These are phyloP conservation scores for Suhomyces faveliae DNA, from an alignment of 805 yeast genomes.

Conservation along the genomic window DNA sequence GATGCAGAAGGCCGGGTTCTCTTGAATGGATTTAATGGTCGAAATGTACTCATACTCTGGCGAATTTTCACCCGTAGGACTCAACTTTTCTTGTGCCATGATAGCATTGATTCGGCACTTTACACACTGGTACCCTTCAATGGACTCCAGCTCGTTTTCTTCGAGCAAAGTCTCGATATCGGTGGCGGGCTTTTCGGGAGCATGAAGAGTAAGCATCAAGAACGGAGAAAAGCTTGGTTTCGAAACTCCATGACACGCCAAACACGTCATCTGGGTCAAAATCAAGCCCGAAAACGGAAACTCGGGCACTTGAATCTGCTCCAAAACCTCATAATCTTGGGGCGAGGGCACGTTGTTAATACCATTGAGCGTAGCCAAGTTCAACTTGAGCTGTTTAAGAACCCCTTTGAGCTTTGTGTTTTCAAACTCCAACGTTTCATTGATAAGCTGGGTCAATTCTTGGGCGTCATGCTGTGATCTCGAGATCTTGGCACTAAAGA, in stretches of 20 bases:
- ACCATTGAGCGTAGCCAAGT: slow-evolving; percentile 7
- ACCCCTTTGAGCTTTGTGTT: slow-evolving; percentile 41
- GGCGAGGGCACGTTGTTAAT: slow-evolving; percentile 8
- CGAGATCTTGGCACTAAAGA: slow-evolving; percentile 72
- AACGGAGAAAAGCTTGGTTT: slow-evolving; percentile 59
- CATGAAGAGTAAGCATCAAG: slow-evolving; percentile 68
- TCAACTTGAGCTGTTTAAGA: slow-evolving; percentile 14
- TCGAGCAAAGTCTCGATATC: slow-evolving; percentile 54
- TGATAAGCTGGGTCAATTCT: slow-evolving; percentile 76
- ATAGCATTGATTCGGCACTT: slow-evolving; percentile 54
- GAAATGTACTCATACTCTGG: slow-evolving; percentile 15
- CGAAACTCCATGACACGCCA: slow-evolving; percentile 62
- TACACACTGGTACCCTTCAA: slow-evolving; percentile 78
- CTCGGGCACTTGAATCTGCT: slow-evolving; percentile 44
- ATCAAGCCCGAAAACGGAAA: slow-evolving; percentile 74
- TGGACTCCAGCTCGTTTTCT: slow-evolving; percentile 61
- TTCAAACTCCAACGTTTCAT: slow-evolving; percentile 78
- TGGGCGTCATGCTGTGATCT: slow-evolving; percentile 93
- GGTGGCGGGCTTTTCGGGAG: slow-evolving; percentile 57
- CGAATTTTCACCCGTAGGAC: slow-evolving; percentile 13
- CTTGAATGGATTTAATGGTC: slow-evolving; percentile 31
- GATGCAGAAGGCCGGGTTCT: slow-evolving; percentile 43
- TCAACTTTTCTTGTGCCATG: slow-evolving; percentile 27
- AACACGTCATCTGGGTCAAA: slow-evolving; percentile 67
- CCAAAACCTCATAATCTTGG: slow-evolving; percentile 9